phyloP scores from a whole-genome alignment of 169 alveolate species.

The Plasmodium inui region DNA sequence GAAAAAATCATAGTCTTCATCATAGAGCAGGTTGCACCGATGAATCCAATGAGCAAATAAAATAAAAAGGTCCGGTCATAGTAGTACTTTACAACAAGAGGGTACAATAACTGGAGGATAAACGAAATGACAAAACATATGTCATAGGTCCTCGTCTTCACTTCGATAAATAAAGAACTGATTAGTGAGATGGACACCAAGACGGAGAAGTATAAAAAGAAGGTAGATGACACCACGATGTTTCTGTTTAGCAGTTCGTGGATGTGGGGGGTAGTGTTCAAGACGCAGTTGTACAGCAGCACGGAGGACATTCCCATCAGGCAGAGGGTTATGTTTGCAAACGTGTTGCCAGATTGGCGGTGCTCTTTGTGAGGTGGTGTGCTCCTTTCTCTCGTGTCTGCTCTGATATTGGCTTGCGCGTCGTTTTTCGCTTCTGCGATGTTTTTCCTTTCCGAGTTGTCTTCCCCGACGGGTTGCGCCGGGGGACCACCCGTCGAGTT shows the following conservation, averaged over 20 bases:
- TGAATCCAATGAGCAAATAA: slow-evolving; percentile 11
- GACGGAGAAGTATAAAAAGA: slow-evolving; percentile 52
- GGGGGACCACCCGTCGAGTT: neutral
- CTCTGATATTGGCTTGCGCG: neutral
- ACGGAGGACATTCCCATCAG: slow-evolving; percentile 73
- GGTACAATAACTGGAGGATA: slow-evolving; percentile 25
- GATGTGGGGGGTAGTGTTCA: slow-evolving; percentile 71
- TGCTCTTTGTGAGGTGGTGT: neutral
- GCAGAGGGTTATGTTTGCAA: slow-evolving; percentile 57
- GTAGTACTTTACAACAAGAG: slow-evolving; percentile 34
- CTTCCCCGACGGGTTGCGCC: neutral
- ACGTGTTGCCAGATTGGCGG: neutral
- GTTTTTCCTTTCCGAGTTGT: neutral
- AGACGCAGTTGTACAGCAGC: slow-evolving; percentile 41
- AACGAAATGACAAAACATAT: slow-evolving; percentile 49
- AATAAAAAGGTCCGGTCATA: slow-evolving; percentile 29
- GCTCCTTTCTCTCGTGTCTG: neutral
- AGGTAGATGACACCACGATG: slow-evolving; percentile 44
- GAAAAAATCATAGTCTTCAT: slow-evolving; percentile 73
- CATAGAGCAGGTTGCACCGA: slow-evolving; percentile 55
- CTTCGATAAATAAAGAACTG: slow-evolving; percentile 60
- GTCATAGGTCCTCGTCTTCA: slow-evolving; percentile 40
- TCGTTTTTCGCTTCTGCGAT: neutral
- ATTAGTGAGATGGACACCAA: slow-evolving; percentile 41
- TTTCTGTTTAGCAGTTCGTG: slow-evolving; percentile 53